phyloP scores from a whole-genome alignment of 495 filamentous ascomycete species.

The Penicillium goetzii region DNA sequence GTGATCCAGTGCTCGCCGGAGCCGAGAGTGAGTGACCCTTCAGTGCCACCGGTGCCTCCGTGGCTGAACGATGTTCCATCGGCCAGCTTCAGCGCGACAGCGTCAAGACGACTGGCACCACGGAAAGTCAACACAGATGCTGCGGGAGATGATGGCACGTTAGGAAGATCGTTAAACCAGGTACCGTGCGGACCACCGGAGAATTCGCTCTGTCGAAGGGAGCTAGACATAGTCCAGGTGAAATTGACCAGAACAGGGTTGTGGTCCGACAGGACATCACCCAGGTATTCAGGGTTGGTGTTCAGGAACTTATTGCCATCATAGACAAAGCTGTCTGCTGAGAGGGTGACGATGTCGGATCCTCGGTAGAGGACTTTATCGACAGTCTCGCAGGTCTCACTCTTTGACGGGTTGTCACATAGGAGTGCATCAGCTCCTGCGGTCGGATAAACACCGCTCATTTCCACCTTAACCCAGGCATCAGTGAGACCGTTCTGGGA shows the following conservation, averaged over 20 bases:
- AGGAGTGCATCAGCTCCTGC: conserved; percentile 37
- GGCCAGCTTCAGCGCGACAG: conserved; percentile 49
- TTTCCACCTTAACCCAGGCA: conserved; percentile 55
- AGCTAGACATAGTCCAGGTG: conserved; percentile 47
- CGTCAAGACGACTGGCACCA: conserved; percentile 54
- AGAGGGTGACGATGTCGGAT: conserved; percentile 47
- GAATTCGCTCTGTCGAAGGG: conserved; percentile 50
- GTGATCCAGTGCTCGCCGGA: conserved; percentile 52
- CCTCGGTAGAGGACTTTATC: conserved; percentile 66
- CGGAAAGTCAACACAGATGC: conserved; percentile 47
- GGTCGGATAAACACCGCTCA: conserved; percentile 47
- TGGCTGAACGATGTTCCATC: conserved; percentile 54
- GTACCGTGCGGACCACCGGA: conserved; percentile 56
- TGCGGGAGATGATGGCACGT: conserved; percentile 37
- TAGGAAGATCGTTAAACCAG: conserved; percentile 60
- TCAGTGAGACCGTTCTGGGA: conserved; percentile 52
- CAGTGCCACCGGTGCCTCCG: conserved; percentile 58
- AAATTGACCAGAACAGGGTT: conserved; percentile 61
- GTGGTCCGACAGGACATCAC: conserved; percentile 59
- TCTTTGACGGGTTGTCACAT: conserved; percentile 55
- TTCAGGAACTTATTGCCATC: conserved; percentile 55
- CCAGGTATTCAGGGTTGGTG: conserved; percentile 40
- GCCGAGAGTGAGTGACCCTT: conserved; percentile 46
- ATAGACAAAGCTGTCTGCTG: conserved; percentile 51
- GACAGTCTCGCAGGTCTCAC: conserved; percentile 59